Evolutionary conservation across 768 basidiomycete species (phyloP), one percentile per base, ranked within the genome.

Genomic region (Mycena olivaceomarginata): DNA sequence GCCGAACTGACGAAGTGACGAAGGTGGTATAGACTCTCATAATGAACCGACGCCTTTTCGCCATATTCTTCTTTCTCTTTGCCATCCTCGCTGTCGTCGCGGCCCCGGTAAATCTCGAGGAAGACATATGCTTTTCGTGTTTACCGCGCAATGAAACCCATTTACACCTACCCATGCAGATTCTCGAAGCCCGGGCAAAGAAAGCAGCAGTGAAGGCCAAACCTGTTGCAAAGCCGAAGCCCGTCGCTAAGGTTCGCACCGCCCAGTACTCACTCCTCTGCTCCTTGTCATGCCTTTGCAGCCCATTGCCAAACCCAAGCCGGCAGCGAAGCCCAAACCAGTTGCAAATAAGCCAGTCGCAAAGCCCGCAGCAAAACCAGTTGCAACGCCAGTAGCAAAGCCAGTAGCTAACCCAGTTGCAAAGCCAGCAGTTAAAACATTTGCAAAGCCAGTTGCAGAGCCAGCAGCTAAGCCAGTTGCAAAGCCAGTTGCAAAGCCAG

Each of bases 41-140:
- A 37, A 72, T 72, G 71, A 64, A 72, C 71, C 71, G 37, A 46
- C 71, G 71, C 71, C 20, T 72, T 10, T 40, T 64, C 25, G 48
- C 63, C 25, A 37, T 72, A 0, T 65, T 72, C 51, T 25, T 72
- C 41, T 37, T 65, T 40, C 71, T 72, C 25, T 72, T 37, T 48
- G 63, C 18, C 31, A 63, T 57, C 39, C 48, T 72, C 63, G 31
- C 71, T 16, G 63, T 72, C 39, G 39, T 72, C 63, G 70, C 70
- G 41, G 70, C 60, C 11, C 70, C 70, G 12, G 71, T 57, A 10
- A 13, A 22, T 31, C 2, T 65, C 25, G 41, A 65, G 39, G 25
- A 39, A 16, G 43, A 64, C 39, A 62, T 72, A 18, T 11, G 71
- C 53, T 53, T 25, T 25, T 25, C 25, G 15, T 20, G 15, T 20